phyloP scores from a whole-genome alignment of 768 basidiomycete species.

The Myochromella boudieri region DNA sequence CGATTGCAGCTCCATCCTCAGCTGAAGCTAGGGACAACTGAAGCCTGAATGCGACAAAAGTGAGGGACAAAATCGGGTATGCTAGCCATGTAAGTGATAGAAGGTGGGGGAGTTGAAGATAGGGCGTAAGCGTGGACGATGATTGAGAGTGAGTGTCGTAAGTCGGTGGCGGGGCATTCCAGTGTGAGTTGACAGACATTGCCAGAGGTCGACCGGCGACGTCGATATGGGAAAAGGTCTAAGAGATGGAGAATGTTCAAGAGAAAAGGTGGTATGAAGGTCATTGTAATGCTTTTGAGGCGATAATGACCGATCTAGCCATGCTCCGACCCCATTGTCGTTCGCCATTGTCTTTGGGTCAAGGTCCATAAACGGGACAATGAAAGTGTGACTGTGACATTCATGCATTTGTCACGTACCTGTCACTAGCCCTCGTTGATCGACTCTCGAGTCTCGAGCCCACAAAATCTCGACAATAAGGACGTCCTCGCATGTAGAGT shows the following conservation, averaged over 20 bases:
- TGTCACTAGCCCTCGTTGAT: no score
- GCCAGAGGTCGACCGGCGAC: slow-evolving; percentile 51
- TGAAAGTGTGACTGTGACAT: no score
- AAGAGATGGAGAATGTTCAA: slow-evolving; percentile 18
- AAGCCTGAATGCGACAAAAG: slow-evolving; percentile 85
- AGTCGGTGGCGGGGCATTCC: slow-evolving; percentile 51
- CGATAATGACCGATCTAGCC: no score
- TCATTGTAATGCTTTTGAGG: no score
- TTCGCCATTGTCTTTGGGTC: no score
- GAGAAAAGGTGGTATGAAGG: no score
- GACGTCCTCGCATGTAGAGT: no score
- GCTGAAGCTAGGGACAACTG: slow-evolving; percentile 71
- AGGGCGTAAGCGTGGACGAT: slow-evolving; percentile 62
- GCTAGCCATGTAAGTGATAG: slow-evolving; percentile 90
- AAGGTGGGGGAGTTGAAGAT: slow-evolving; percentile 79
- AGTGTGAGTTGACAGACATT: slow-evolving; percentile 29
- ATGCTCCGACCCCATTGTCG: no score
- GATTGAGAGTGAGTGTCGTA: slow-evolving; percentile 52
- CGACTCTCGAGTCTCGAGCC: no score
- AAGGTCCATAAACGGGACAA: no score
- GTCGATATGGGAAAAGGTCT: slow-evolving; percentile 21
- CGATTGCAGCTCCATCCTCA: slow-evolving; percentile 74
- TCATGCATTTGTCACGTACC: no score
- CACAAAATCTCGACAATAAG: no score
- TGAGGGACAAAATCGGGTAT: slow-evolving; percentile 84